Conservation (phyloP, 805 yeast species). For the Pichia occidentalis region DNA sequence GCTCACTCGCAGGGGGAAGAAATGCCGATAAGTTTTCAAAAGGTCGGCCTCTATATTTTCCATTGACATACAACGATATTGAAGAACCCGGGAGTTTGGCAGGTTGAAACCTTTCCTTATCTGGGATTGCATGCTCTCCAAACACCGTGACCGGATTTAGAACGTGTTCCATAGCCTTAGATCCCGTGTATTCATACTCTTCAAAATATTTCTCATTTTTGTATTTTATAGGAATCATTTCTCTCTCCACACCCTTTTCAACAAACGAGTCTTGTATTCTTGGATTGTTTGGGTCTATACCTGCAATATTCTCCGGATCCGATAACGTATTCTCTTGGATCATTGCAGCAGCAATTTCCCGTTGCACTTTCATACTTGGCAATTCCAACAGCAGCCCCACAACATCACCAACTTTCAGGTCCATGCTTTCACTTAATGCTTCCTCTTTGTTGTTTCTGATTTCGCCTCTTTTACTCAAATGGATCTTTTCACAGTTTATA, state of each 20-base stretch:
- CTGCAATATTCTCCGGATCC: slow-evolving; percentile 14
- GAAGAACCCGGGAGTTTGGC: slow-evolving; percentile 51
- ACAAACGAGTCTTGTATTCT: slow-evolving; percentile 5
- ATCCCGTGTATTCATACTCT: slow-evolving; percentile 68
- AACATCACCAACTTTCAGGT: slow-evolving; percentile 67
- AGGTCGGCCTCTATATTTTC: slow-evolving; percentile 56
- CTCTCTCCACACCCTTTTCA: slow-evolving; percentile 53
- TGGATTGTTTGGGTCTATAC: slow-evolving; percentile 3
- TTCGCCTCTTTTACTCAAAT: slow-evolving; percentile 59
- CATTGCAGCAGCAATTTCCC: slow-evolving; percentile 34
- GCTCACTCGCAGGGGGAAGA: slow-evolving; percentile 68
- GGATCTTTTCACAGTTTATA: slow-evolving; percentile 65
- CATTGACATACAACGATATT: slow-evolving; percentile 72
- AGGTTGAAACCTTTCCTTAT: slow-evolving; percentile 38
- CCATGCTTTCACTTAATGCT: slow-evolving; percentile 31
- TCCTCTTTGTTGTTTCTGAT: slow-evolving; percentile 24
- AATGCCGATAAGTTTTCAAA: slow-evolving; percentile 67
- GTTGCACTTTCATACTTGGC: slow-evolving; percentile 48
- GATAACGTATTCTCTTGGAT: slow-evolving; percentile 25
- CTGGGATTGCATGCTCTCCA: slow-evolving; percentile 60
- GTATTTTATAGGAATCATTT: slow-evolving; percentile 81
- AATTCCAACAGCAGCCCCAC: slow-evolving; percentile 71
- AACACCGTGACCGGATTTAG: slow-evolving; percentile 65
- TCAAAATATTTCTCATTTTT: slow-evolving; percentile 76
- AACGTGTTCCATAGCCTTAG: slow-evolving; percentile 66